phyloP scores from a whole-genome alignment of 768 basidiomycete genomes.

The Phanerochaete carnosa region DNA sequence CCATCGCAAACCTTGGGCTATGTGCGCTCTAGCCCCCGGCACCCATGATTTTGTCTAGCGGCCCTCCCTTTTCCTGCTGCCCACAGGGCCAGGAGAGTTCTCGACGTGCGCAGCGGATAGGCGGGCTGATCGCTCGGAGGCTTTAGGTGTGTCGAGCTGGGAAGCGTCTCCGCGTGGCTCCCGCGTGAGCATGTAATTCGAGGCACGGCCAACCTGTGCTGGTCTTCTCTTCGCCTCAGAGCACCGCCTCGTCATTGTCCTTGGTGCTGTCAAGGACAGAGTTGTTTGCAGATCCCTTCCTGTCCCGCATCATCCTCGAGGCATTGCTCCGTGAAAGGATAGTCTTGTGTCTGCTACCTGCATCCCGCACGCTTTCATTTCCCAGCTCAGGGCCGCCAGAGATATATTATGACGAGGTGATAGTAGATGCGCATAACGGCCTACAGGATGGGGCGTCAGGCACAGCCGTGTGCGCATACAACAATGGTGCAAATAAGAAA shows the following conservation, averaged over 20 bases:
- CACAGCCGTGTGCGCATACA: too few species aligned
- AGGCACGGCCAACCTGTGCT: background rate
- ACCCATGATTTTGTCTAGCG: background rate
- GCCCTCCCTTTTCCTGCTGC: too few species aligned
- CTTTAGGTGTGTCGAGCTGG: background rate
- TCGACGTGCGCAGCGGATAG: background rate
- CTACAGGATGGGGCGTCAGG: too few species aligned
- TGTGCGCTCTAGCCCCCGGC: background rate
- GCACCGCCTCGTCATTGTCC: background rate
- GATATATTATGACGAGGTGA: too few species aligned
- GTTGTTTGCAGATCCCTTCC: background rate
- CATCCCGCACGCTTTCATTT: too few species aligned
- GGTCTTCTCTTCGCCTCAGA: background rate
- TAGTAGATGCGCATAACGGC: too few species aligned
- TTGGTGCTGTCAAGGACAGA: background rate
- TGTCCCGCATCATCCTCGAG: background rate
- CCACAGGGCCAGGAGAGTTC: background rate
- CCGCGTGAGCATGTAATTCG: background rate
- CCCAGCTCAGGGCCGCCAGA: too few species aligned
- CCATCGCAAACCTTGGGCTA: background rate
- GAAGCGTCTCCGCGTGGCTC: constrained; percentile 3
- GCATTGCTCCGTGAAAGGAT: background rate
- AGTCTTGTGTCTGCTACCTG: background rate
- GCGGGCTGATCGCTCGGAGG: background rate
- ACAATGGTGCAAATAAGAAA: too few species aligned